Conservation (phyloP, 345 rosid species). For the Boechera stricta region DNA sequence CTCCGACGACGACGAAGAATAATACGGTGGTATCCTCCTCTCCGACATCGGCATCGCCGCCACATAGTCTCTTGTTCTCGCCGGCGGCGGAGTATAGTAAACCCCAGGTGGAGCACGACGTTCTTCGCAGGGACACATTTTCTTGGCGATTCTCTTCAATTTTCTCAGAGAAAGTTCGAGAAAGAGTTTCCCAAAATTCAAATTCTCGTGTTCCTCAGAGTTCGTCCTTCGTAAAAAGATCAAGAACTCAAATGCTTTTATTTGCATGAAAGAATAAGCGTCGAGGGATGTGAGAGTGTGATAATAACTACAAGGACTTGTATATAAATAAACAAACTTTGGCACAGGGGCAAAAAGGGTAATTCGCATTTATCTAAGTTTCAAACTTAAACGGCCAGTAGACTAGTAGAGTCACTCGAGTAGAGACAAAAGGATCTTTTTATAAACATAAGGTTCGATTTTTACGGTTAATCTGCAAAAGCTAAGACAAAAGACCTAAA, state of each 20-base stretch:
- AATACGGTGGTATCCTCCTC: slow-evolving; percentile 47
- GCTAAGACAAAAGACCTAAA: slow-evolving; percentile 17
- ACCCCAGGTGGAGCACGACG: slow-evolving; percentile 44
- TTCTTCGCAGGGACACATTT: slow-evolving; percentile 49
- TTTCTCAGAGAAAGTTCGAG: background rate
- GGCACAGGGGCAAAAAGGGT: slow-evolving; percentile 1
- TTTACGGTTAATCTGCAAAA: slow-evolving; percentile 12
- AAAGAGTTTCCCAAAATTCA: background rate
- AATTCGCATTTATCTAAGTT: background rate
- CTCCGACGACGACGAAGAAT: slow-evolving; percentile 32
- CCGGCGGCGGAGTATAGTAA: slow-evolving; percentile 67
- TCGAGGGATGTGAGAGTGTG: background rate
- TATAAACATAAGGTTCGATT: slow-evolving; percentile 11
- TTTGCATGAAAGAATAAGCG: background rate
- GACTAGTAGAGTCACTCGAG: too few relatives aligned
- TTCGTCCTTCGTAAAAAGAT: slow-evolving; percentile 2
- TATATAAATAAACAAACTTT: slow-evolving; percentile 14
- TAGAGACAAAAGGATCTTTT: background rate
- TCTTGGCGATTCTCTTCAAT: background rate
- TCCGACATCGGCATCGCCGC: slow-evolving; percentile 57
- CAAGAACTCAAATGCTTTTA: slow-evolving; percentile 12
- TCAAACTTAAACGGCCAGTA: too few relatives aligned
- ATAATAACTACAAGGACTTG: background rate
- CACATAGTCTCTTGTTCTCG: slow-evolving; percentile 29
- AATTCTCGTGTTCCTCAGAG: slow-evolving; percentile 12